Evolutionary conservation across 1,284 basidiomycete species (phyloP).

Genomic region (Cutaneotrichosporon cyanovorans): DNA sequence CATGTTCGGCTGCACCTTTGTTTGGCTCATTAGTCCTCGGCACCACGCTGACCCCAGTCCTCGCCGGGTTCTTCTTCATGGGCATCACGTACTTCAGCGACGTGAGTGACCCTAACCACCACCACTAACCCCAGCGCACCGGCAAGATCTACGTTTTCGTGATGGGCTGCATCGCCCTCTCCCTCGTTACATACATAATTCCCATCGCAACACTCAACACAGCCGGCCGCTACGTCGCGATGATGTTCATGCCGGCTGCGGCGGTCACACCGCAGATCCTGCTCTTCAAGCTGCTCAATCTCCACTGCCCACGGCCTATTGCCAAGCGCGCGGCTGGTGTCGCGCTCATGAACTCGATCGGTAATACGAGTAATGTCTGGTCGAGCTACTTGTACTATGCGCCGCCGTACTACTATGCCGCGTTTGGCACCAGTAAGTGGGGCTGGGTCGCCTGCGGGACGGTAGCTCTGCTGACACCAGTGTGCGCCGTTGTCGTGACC

Average conservation of each 20-base stretch:
- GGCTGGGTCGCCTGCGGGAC: background rate
- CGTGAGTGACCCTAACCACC: background rate
- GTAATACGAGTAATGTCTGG: slow-evolving; percentile 17
- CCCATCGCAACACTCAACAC: slow-evolving; percentile 49
- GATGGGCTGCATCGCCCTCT: slow-evolving; percentile 31
- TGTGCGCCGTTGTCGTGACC: slow-evolving; percentile 3
- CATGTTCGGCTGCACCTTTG: too few relatives aligned
- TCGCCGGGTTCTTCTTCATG: slow-evolving; percentile 26
- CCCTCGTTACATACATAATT: slow-evolving; percentile 65
- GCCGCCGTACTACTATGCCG: slow-evolving; percentile 16
- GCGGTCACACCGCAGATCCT: slow-evolving; percentile 25
- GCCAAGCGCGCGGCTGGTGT: slow-evolving; percentile 30
- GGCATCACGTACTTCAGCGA: background rate
- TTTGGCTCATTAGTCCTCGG: too few relatives aligned
- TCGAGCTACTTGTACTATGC: slow-evolving; percentile 17
- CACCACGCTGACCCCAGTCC: slow-evolving; percentile 6
- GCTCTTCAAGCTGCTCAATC: slow-evolving; percentile 32
- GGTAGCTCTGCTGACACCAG: background rate
- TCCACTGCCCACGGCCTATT: slow-evolving; percentile 26
- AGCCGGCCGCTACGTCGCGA: slow-evolving; percentile 39
- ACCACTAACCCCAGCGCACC: background rate
- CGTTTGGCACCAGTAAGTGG: slow-evolving; percentile 20
- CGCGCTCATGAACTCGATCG: slow-evolving; percentile 31
- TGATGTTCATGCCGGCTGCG: slow-evolving; percentile 25
- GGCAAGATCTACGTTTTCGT: slow-evolving; percentile 21